Evolutionary conservation across 1,139 yeast genomes (phyloP).

Genomic region (Geotrichum fermentans): DNA sequence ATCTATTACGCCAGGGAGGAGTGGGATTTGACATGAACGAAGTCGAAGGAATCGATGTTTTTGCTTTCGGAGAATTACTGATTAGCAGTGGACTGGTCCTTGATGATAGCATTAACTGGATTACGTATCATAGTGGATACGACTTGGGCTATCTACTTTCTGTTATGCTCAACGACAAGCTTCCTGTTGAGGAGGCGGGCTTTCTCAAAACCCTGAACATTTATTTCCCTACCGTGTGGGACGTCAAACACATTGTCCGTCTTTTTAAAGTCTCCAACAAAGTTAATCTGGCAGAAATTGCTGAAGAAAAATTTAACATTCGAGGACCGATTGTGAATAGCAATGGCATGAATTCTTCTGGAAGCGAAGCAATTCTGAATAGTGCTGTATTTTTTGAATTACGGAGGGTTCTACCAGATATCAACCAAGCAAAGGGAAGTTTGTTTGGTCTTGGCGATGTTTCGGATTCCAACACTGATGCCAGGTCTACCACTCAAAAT

Average conservation of each 20-base stretch:
- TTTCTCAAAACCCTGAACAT: constrained; percentile 67
- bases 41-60: constrained; percentile 71
- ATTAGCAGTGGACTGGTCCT: constrained; percentile 82
- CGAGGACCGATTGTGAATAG: constrained; percentile 29
- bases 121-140: constrained; percentile 85
- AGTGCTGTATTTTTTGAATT: constrained; percentile 50
- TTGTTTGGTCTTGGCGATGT: constrained; percentile 40
- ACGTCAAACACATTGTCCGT: constrained; percentile 73
- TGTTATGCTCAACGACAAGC: constrained; percentile 64
- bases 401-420: constrained; percentile 39
- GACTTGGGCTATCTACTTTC: constrained; percentile 88
- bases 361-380: constrained; percentile 49
- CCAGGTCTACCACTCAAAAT: constrained; percentile 1
- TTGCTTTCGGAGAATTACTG: constrained; percentile 76
- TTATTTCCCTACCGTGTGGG: constrained; percentile 80
- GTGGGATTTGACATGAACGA: constrained; percentile 74
- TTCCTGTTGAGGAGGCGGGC: constrained; percentile 79
- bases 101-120: constrained; percentile 73
- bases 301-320: constrained; percentile 48
- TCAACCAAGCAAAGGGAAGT: constrained; percentile 31
- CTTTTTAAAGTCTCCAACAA: constrained; percentile 38
- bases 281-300: constrained; percentile 40
- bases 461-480: constrained; percentile 22
- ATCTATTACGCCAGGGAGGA: constrained; percentile 72
- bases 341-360: constrained; percentile 43